Percentiles rank a stretch among this genome's conserved stretches.
Conservation (phyloP, 352 stramenopile species). For the Globisporangium recalcitrans region DNA sequence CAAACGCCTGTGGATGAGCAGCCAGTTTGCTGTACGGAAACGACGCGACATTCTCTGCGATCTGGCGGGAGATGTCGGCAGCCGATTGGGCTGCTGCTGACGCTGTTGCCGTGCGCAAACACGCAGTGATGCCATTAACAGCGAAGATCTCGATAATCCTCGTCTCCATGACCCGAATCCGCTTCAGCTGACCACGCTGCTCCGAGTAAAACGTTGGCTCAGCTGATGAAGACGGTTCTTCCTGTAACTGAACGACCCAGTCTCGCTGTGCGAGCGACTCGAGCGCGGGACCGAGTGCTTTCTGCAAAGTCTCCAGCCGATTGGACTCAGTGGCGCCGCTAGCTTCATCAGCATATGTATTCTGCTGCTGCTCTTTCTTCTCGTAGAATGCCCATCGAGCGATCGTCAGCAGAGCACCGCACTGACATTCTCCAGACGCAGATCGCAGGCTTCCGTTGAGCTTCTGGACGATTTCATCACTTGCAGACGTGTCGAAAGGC, state of each 20-base stretch:
- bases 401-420: conserved; percentile 45
- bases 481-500: conserved; percentile 17
- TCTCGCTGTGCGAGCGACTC: conserved; percentile 36
- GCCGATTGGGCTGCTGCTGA: conserved; percentile 21
- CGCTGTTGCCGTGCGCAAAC: background rate
- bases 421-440: conserved; percentile 51
- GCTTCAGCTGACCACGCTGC: conserved; percentile 40
- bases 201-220: conserved; percentile 41
- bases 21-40: conserved; percentile 49
- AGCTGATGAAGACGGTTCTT: background rate
- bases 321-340: background rate
- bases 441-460: conserved; percentile 29
- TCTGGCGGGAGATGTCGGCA: conserved; percentile 45
- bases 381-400: conserved; percentile 48
- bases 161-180: conserved; percentile 49
- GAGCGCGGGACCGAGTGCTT: conserved; percentile 22
- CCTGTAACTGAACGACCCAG: conserved; percentile 25
- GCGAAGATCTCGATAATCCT: conserved; percentile 47
- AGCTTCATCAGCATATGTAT: background rate
- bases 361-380: conserved; percentile 16
- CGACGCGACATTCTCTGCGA: conserved; percentile 50
- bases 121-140: conserved; percentile 21
- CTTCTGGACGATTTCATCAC: conserved; percentile 19
- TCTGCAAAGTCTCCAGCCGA: conserved; percentile 19
- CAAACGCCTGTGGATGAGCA: conserved; percentile 32